Evolutionary conservation across 2,329 filamentous ascomycete genomes (phyloP).

Genomic region (Erysiphe pulchra): DNA sequence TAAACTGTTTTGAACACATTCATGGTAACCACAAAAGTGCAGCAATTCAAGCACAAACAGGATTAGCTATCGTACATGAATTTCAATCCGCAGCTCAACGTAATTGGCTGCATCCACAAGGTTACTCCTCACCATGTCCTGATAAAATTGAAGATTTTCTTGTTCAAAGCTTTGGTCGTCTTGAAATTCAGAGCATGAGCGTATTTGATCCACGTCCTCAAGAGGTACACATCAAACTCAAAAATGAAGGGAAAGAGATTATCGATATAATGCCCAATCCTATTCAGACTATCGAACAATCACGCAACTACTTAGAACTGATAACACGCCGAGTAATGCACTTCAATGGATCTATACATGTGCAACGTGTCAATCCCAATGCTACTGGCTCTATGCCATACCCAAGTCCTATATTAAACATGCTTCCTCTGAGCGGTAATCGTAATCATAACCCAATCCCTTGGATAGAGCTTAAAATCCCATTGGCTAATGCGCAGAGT

Average conservation of each 20-base stretch:
- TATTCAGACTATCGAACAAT: conserved; percentile 4
- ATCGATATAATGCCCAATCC: conserved; percentile 5
- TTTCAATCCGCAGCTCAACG: conserved; percentile 8
- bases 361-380: not conserved
- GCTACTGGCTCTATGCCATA: not conserved
- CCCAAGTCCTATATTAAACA: not conserved
- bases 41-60: conserved; percentile 5
- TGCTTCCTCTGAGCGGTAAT: not conserved
- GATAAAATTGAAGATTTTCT: conserved; percentile 25
- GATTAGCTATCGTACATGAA: conserved; percentile 10
- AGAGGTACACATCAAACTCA: conserved; percentile 3
- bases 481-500: conserved; percentile 1
- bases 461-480: conserved; percentile 4
- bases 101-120: conserved; percentile 3
- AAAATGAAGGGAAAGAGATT: conserved; percentile 4
- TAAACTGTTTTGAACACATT: conserved; percentile 9
- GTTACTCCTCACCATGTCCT: conserved; percentile 7
- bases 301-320: conserved; percentile 6
- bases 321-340: conserved; percentile 7
- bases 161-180: conserved; percentile 31
- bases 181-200: conserved; percentile 36
- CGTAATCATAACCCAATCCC: conserved; percentile 2
- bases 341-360: conserved; percentile 4
- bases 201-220: conserved; percentile 11
- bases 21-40: conserved; percentile 6